Base-by-base conservation (phyloP, 768 basidiomycete genomes). In the Lentinula raphanica region DNA sequence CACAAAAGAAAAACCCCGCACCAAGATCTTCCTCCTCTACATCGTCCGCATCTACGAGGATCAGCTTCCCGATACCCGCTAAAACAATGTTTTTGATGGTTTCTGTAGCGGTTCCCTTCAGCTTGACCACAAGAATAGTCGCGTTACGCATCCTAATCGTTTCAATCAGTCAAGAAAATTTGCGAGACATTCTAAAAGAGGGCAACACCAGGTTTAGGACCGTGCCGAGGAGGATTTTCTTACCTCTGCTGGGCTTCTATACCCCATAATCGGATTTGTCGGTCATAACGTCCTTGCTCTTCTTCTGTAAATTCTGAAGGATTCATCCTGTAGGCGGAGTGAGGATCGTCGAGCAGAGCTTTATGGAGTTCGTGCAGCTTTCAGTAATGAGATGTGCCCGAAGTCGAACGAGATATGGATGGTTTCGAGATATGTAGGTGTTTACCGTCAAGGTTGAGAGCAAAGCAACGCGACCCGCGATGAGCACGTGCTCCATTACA, bases 191-290 rank as follows among this genome's bases (percentile, higher is more conserved):
- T 49, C 49, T 25, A 12, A 25, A 56, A 56, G 17, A 44, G 44
- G 54, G 9, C 36, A 25, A 45, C 5, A 29, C 32, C 40, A 28
- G 23, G 11, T 8, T 32, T 32, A 13, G 35, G 11, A 31, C 40
- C 29, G 36, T 19, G 54, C 31, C 40, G 40, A 44, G 32, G 28
- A 44, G 23, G 17, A 28, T 28, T 15, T 61, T 65, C 76, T 60
- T 64, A 92, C 94, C 89, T 83, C 73, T 97, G 93, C 70, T 99
- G 97, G 35, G 97, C 97, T 70, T 98, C 97, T 40, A 98, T 83
- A 45, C 97, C 97, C 97, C 97, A 99, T 64, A 98, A 74, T 29
- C 96, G 85, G 76, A 98, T 97, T 72, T 98, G 95, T 27, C 96
- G 86, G 71, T 98, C 97, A 71, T 98, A 97, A 25, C 97, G 80